Evolutionary conservation across 2,329 filamentous ascomycete genomes (phyloP).

Genomic region (Hirsutella minnesotensis): DNA sequence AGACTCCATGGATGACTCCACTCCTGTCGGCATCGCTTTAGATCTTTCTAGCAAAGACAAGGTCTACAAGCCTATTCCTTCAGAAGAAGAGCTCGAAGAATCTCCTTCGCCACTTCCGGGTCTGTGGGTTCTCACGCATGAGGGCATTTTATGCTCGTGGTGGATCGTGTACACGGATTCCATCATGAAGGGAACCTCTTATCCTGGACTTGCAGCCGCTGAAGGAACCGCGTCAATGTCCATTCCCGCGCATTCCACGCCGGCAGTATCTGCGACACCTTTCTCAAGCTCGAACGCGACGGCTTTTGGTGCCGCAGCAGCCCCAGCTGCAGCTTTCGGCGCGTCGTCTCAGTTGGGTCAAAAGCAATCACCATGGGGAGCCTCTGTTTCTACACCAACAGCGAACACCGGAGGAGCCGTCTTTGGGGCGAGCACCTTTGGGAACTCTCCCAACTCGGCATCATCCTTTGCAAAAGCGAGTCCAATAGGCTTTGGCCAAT

Average conservation of each 20-base stretch:
- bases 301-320: slow-evolving; percentile 27
- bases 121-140: slow-evolving; percentile 75
- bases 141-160: slow-evolving; percentile 77
- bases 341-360: slow-evolving; percentile 35
- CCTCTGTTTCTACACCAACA: slow-evolving; percentile 17
- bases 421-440: slow-evolving; percentile 36
- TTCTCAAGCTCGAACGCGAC: slow-evolving; percentile 18
- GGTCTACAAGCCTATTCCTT: slow-evolving; percentile 64
- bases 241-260: slow-evolving; percentile 17
- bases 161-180: slow-evolving; percentile 89
- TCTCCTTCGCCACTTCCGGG: slow-evolving; percentile 74
- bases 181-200: slow-evolving; percentile 60
- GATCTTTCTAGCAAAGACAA: slow-evolving; percentile 77
- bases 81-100: slow-evolving; percentile 65
- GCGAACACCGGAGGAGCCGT: slow-evolving; percentile 21
- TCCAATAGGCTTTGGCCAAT: slow-evolving; percentile 40
- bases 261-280: slow-evolving; percentile 18
- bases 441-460: slow-evolving; percentile 20
- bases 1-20: slow-evolving; percentile 49
- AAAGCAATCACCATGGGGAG: slow-evolving; percentile 39
- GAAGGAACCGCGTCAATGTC: slow-evolving; percentile 20
- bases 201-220: slow-evolving; percentile 52
- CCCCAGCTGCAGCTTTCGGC: slow-evolving; percentile 32
- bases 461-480: slow-evolving; percentile 38
- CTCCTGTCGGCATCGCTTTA: slow-evolving; percentile 66